These are phyloP conservation scores for Starmerella stigmatis DNA, from an alignment of 805 yeast genomes.

Conservation along the genomic window DNA sequence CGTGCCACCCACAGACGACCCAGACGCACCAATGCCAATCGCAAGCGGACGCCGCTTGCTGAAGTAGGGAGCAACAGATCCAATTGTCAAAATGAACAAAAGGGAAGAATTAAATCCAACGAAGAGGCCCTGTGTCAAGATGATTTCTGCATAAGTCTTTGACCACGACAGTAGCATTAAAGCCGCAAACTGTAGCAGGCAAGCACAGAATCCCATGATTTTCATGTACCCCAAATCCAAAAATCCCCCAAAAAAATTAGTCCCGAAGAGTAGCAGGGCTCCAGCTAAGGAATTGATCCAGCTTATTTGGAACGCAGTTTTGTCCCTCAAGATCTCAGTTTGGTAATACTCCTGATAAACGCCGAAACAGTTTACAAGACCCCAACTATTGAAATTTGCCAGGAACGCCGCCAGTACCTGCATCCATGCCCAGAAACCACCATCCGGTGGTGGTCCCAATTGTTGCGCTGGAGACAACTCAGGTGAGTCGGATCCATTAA, in stretches of 20 bases:
- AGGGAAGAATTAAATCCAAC: slow-evolving; percentile 38
- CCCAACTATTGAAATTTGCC: slow-evolving; percentile 24
- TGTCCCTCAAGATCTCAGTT: slow-evolving; percentile 5
- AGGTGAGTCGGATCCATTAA: too few species aligned
- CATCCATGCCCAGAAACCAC: slow-evolving; percentile 25
- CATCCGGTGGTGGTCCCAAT: slow-evolving; percentile 35
- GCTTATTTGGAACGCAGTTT: slow-evolving; percentile 21
- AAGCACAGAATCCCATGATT: slow-evolving; percentile 23
- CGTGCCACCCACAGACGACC: slow-evolving; percentile 45
- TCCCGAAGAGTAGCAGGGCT: slow-evolving; percentile 16
- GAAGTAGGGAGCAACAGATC: slow-evolving; percentile 40
- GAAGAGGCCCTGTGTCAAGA: slow-evolving; percentile 43
- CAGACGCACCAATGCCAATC: slow-evolving; percentile 39
- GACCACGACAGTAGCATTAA: slow-evolving; percentile 32
- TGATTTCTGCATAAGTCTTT: slow-evolving; percentile 39
- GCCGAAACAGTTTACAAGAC: slow-evolving; percentile 25
- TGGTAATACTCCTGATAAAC: slow-evolving; percentile 25
- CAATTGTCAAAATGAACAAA: slow-evolving; percentile 37
- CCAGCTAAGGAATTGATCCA: slow-evolving; percentile 24
- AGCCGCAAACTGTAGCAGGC: slow-evolving; percentile 24
- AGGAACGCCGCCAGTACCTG: slow-evolving; percentile 25
- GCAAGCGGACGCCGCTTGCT: slow-evolving; percentile 37
- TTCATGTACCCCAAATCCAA: slow-evolving; percentile 27
- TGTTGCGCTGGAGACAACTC: slow-evolving; percentile 2
- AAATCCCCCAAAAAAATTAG: slow-evolving; percentile 27